Evolutionary conservation across 2,329 filamentous ascomycete genomes (phyloP), one percentile per base, ranked within the genome.

Genomic region (Stachybotrys elegans): DNA sequence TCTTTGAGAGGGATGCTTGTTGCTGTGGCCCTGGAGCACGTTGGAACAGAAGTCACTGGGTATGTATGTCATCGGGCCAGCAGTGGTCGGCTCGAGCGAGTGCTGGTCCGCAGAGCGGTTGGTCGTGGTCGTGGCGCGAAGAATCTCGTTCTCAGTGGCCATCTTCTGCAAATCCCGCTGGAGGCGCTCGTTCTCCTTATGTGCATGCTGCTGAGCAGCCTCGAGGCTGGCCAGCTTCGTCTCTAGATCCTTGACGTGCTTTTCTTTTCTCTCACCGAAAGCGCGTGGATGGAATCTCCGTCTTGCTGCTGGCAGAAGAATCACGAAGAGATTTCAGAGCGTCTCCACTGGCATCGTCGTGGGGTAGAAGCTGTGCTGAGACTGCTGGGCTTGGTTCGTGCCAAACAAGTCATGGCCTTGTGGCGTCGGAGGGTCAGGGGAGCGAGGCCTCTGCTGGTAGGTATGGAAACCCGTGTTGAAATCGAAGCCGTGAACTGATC

Each of bases 181-280:
- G 22, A 97, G 72, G 25, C 85, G 83, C 63, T 95, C 88, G 60
- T 96, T 96, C 63, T 96, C 91, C 36, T 83, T 80, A 31, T 83
- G 78, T 1, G 93, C 78, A 25, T 79, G 76, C 44, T 83, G 78
- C 42, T 88, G 86, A 40, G 83, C 81, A 47, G 83, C 81, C 60
- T 95, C 86, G 23, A 96, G 80, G 40, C 73, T 76, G 40, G 80
- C 84, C 22, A 97, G 81, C 62, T 95, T 93, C 45, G 82, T 79
- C 67, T 97, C 91, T 20, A 97, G 83, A 48, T 97, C 90, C 63
- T 91, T 91, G 50, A 97, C 90, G 59, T 95, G 91, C 46, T 84
- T 85, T 64, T 97, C 92, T 66, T 97, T 97, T 54, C 92, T 85
- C 67, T 97, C 92, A 48, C 92, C 88, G 65, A 97, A 97, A 23